These are phyloP conservation scores for Amanita rubescens DNA, from an alignment of 768 basidiomycete species.

Conservation along the genomic window DNA sequence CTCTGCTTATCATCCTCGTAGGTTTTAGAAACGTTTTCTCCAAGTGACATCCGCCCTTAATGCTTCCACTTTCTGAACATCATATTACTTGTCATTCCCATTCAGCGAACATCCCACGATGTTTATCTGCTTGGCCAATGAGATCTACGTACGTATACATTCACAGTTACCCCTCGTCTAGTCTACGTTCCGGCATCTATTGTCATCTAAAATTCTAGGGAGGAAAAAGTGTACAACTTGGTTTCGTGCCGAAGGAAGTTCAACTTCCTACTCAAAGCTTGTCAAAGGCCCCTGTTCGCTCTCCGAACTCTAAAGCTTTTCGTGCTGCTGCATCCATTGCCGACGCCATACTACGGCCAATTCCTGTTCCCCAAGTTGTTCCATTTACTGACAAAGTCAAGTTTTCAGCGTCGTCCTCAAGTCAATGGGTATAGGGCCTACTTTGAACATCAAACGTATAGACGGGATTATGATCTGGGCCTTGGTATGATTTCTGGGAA, in stretches of 20 bases:
- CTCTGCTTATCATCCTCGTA: no score
- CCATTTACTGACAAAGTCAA: not conserved
- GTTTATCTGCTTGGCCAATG: no score
- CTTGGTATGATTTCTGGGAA: not conserved
- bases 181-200: no score
- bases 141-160: no score
- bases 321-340: slow-evolving; percentile 1
- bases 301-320: not conserved
- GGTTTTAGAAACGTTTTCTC: no score
- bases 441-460: slow-evolving; percentile 3
- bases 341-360: not conserved
- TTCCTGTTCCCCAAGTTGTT: not conserved
- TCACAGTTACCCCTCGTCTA: no score
- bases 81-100: no score
- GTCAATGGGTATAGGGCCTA: not conserved
- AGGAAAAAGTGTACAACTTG: not conserved
- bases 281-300: not conserved
- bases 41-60: no score
- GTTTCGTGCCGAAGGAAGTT: not conserved
- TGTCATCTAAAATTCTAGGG: no score
- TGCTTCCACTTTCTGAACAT: no score
- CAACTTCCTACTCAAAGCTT: not conserved
- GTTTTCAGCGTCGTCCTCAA: not conserved
- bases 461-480: not conserved
- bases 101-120: no score